phyloP scores from a whole-genome alignment of 2,329 filamentous ascomycete species.

The Triangularia setosa region DNA sequence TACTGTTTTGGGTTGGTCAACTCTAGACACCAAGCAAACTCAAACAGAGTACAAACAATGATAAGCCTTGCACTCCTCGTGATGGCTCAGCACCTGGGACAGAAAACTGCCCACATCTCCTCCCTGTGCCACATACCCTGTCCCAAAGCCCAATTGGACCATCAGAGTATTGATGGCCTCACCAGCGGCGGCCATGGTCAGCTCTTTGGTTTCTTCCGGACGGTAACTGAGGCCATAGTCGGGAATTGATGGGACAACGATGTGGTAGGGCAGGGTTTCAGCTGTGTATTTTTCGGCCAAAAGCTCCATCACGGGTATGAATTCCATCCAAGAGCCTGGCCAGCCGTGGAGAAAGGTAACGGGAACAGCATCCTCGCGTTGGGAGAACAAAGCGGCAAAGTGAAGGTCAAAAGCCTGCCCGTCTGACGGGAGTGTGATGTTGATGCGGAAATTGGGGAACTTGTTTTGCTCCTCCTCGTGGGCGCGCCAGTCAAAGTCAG shows the following conservation, averaged over 20 bases:
- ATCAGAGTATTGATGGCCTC: constrained; percentile 50
- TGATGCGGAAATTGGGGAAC: constrained; percentile 8
- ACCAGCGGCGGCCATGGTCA: constrained; percentile 36
- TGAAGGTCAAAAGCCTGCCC: constrained; percentile 8
- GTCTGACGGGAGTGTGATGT: constrained; percentile 7
- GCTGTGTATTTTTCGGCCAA: constrained; percentile 46
- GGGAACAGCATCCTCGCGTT: constrained; percentile 3
- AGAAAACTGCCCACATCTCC: constrained; percentile 52
- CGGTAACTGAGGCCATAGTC: constrained; percentile 49
- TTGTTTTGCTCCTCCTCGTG: constrained; percentile 2
- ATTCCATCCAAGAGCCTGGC: constrained; percentile 53
- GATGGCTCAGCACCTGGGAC: constrained; percentile 39
- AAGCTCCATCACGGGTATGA: constrained; percentile 47
- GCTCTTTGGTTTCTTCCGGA: constrained; percentile 43
- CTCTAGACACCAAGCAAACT: neutral
- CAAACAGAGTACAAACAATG: constrained; percentile 23
- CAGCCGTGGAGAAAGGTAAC: constrained; percentile 48
- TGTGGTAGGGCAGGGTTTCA: constrained; percentile 50
- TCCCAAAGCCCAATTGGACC: constrained; percentile 47
- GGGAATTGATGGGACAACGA: constrained; percentile 53
- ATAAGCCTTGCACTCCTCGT: constrained; percentile 45
- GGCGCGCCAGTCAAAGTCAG: constrained; percentile 8
- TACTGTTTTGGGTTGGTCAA: constrained; percentile 11
- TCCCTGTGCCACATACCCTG: constrained; percentile 52
- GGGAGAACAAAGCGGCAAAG: constrained; percentile 13